Evolutionary conservation across 257 asterid genomes (phyloP), one percentile per base, ranked within the genome.

Genomic region (Jasminum sambac): DNA sequence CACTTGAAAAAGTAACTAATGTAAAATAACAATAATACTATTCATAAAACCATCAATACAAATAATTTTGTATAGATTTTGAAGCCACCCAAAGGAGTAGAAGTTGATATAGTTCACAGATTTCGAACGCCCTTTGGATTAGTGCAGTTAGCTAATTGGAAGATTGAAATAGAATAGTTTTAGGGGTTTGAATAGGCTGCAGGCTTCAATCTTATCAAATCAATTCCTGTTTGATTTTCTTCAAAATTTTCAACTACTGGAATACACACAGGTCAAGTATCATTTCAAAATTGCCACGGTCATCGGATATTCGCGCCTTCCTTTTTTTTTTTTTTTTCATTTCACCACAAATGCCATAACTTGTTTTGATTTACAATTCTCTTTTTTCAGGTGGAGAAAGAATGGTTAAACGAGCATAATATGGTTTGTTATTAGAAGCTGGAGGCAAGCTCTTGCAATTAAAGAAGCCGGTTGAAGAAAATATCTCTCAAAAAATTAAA

Each of bases 361-460:
- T 36, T 60, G 10, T 5, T 14, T 36, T 30, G 24, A 11, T 11
- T n/a, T 70, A 13, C 58, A 12, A n/a, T n/a, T 10, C 6, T 30
- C 30, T 2, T 64, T 71, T 50, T 59, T 69, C 72, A 84, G 91
- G 83, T 64, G 82, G 70, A 71, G 77, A 48, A 48, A 79, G 74
- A 63, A 39, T 72, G 52, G 52, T 66, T 77, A 85, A 76, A 73
- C 87, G 84, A 82, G 85, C 88, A 34, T 89, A 84, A 61, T 96
- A 91, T 77, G 99, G 91, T 36, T 57, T 94, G 76, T 46, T 94
- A 64, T 74, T 94, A 74, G 99, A 94, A 61, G 99, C 99, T 11
- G 98, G 97, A 13, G 97, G 97, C 11, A 94, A 97, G 5, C 88
- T 94, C 57, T 83, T 94, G 83, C 99, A 91, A 71, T 81, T 94